phyloP scores from a whole-genome alignment of 345 rosid genomes.

The Salix viminalis region DNA sequence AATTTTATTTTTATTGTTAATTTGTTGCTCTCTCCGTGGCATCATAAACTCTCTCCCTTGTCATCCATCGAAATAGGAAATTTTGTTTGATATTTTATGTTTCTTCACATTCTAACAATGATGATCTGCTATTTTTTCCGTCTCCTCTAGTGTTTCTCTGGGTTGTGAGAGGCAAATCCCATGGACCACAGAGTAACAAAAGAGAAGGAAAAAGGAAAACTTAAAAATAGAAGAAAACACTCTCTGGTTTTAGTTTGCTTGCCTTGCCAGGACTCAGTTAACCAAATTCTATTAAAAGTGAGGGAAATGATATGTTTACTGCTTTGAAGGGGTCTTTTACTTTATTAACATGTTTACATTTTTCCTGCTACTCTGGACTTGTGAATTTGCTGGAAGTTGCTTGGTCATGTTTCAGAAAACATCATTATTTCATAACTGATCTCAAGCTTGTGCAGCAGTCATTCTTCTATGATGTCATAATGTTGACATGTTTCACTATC shows the following conservation, averaged over 20 bases:
- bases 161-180: neutral
- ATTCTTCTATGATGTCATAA: neutral
- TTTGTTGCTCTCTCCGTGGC: neutral
- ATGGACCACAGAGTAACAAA: neutral
- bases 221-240: neutral
- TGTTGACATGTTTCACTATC: constrained; percentile 13
- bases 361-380: neutral
- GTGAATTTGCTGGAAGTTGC: neutral
- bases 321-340: neutral
- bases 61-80: neutral
- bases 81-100: neutral
- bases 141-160: neutral
- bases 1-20: neutral
- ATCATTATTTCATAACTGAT: neutral
- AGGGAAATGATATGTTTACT: neutral
- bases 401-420: neutral
- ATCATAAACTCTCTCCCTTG: neutral
- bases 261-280: neutral
- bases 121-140: neutral
- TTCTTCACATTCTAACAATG: neutral
- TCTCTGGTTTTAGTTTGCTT: neutral
- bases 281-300: neutral
- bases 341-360: neutral
- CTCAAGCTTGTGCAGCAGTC: neutral
- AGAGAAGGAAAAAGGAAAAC: neutral